Evolutionary conservation across 2,329 filamentous ascomycete genomes (phyloP).

Genomic region (Cadophora malorum): DNA sequence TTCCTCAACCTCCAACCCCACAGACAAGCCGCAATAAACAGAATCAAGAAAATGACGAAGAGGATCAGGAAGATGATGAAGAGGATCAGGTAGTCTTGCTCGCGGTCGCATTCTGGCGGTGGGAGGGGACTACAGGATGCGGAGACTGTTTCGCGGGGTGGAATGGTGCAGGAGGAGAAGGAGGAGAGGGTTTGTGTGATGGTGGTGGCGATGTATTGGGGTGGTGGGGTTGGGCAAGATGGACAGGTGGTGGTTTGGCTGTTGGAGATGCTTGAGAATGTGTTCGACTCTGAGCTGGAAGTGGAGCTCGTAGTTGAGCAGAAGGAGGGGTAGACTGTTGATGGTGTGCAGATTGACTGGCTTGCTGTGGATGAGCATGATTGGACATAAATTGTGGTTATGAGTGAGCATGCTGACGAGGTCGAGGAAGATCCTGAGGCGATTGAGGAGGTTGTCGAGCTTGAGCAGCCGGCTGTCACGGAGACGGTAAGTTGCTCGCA

Average conservation of each 20-base stretch:
- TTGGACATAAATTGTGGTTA: conserved; percentile 10
- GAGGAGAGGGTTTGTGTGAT: conserved; percentile 3
- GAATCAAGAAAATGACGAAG: conserved; percentile 28
- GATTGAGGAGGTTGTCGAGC: background rate
- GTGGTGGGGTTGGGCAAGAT: background rate
- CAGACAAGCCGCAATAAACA: conserved; percentile 16
- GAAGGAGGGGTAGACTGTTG: conserved; percentile 20
- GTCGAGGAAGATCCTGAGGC: background rate
- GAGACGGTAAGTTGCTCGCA: background rate
- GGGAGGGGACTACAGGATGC: conserved; percentile 4
- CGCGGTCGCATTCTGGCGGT: conserved; percentile 6
- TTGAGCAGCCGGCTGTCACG: conserved; percentile 13
- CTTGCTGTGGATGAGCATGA: conserved; percentile 6
- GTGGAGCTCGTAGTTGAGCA: conserved; percentile 11
- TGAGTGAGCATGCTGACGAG: conserved; percentile 19
- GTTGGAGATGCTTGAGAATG: conserved; percentile 1
- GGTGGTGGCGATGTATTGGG: background rate
- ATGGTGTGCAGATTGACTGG: conserved; percentile 7
- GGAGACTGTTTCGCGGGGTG: conserved; percentile 5
- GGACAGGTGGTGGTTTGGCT: conserved; percentile 5
- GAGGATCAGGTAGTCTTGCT: conserved; percentile 26
- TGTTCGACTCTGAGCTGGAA: background rate
- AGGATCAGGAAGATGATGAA: conserved; percentile 33
- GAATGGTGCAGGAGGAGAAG: conserved; percentile 1
- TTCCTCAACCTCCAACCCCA: conserved; percentile 27